phyloP scores from a whole-genome alignment of 1,284 basidiomycete genomes.

The Trichosporon faecale region DNA sequence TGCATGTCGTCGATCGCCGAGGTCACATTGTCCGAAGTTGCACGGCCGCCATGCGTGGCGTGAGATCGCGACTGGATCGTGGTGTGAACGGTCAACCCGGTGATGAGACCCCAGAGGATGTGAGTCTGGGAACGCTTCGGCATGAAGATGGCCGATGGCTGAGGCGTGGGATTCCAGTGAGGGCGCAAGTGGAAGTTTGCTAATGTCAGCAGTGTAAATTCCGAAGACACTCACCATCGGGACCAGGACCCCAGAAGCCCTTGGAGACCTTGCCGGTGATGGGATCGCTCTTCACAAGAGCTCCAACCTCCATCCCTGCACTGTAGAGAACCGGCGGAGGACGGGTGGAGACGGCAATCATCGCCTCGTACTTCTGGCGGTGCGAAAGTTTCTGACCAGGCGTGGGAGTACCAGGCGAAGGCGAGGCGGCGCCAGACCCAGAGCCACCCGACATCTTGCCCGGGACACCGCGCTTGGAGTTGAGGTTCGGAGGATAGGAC shows the following conservation, averaged over 20 bases:
- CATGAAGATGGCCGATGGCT: slow-evolving; percentile 34
- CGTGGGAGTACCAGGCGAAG: slow-evolving; percentile 14
- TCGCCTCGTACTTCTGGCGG: slow-evolving; percentile 45
- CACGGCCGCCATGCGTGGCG: slow-evolving; percentile 38
- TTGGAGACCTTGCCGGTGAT: slow-evolving; percentile 47
- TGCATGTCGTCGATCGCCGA: slow-evolving; percentile 34
- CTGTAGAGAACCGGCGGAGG: slow-evolving; percentile 43
- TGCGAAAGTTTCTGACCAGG: slow-evolving; percentile 34
- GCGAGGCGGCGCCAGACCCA: slow-evolving; percentile 11
- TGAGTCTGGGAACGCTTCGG: slow-evolving; percentile 36
- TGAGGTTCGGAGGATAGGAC: slow-evolving; percentile 36
- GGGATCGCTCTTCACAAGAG: slow-evolving; percentile 46
- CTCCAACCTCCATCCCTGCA: slow-evolving; percentile 40
- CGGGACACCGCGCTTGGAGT: slow-evolving; percentile 20
- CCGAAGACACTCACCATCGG: slow-evolving; percentile 34
- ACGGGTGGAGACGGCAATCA: slow-evolving; percentile 40
- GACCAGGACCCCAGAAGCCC: slow-evolving; percentile 48
- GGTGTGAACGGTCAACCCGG: slow-evolving; percentile 45
- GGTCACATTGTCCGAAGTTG: slow-evolving; percentile 38
- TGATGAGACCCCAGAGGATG: slow-evolving; percentile 45
- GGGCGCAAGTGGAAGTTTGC: slow-evolving; percentile 47
- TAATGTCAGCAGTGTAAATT: slow-evolving; percentile 16
- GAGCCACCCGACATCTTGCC: slow-evolving; percentile 31
- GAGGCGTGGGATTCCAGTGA: slow-evolving; percentile 32
- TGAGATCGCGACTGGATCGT: slow-evolving; percentile 38